Evolutionary conservation across 1,284 basidiomycete species (phyloP), one percentile per base, ranked within the genome.

Genomic region (Melanopsichium pennsylvanicum): DNA sequence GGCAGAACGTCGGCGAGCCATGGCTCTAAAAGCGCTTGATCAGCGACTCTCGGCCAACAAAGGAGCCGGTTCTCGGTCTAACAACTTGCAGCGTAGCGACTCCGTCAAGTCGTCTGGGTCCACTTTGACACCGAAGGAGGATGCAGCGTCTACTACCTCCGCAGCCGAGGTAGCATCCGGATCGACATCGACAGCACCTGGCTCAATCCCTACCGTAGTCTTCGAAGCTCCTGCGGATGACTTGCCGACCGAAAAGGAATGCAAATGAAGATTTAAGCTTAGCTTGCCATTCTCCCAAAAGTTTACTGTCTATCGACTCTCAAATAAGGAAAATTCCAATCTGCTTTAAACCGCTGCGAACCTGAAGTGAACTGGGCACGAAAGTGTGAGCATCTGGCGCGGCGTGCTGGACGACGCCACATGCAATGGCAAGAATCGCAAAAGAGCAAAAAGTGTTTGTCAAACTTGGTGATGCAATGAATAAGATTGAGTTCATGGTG

Each of bases 11-110:
- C 72, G 44, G 67, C 91, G 91, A 68, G 90, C 91, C 2, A 88
- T 96, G 85, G 95, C 95, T 33, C 84, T 98, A 70, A 95, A 97
- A 81, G 95, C 95, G 9, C 87, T 98, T 23, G 95, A 98, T 75
- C 93, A 95, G 75, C 86, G 93, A 22, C 81, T 97, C 58, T 92
- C 94, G 12, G 56, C 56, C 5, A 64, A 58, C 58, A 67, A 67
- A 21, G 47, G 43, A 12, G 48, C 58, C 9, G 41, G 50, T 13
- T 44, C 57, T 16, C 52, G 58, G 1, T 37, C 57, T 16, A 55
- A 27, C 45, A 42, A 43, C 19, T 33, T 61, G 18, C 48, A 52
- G 39, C 52, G 64, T 21, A 48, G 47, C 19, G 64, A 58, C 34
- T 56, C 57, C 5, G 42, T 43, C 34, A 56, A 61, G 40, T 61